A percentile compares a stretch with the other conserved stretches of the same genome.
Evolutionary conservation across 2,329 filamentous ascomycete genomes (phyloP).

Genomic region (Bipolaris oryzae): DNA sequence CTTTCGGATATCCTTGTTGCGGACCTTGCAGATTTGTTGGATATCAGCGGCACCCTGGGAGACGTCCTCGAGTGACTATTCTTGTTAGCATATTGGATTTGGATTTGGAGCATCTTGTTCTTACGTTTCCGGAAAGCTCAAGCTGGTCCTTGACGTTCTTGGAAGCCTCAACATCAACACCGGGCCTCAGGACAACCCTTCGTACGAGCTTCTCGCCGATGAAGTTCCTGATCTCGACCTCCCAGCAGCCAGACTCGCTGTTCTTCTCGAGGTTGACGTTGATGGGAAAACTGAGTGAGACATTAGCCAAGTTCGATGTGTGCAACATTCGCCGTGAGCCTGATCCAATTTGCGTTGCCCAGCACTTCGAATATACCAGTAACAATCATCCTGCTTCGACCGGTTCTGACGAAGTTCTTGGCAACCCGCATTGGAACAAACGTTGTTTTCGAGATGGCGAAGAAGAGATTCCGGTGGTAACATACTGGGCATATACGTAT

Average conservation of each 20-base stretch:
- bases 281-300: slow-evolving; percentile 80
- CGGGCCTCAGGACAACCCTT: slow-evolving; percentile 83
- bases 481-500: slow-evolving; percentile 93
- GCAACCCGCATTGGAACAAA: slow-evolving; percentile 5
- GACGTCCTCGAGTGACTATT: slow-evolving; percentile 82
- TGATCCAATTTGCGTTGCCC: background rate
- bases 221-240: slow-evolving; percentile 92
- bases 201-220: slow-evolving; percentile 95
- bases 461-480: slow-evolving; percentile 9
- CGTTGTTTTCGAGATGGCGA: background rate
- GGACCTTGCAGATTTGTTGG: slow-evolving; percentile 98
- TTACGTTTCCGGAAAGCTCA: slow-evolving; percentile 79
- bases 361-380: background rate
- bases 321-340: background rate
- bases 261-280: slow-evolving; percentile 99
- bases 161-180: slow-evolving; percentile 89
- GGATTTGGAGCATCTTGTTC: slow-evolving; percentile 6
- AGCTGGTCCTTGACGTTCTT: slow-evolving; percentile 98
- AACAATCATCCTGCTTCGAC: background rate
- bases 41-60: slow-evolving; percentile 99
- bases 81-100: slow-evolving; percentile 25
- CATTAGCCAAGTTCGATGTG: slow-evolving; percentile 22
- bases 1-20: slow-evolving; percentile 99
- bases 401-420: background rate
- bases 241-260: slow-evolving; percentile 81